Evolutionary conservation across 2,329 filamentous ascomycete genomes (phyloP).

Genomic region (Lasiodiplodia hormozganensis): DNA sequence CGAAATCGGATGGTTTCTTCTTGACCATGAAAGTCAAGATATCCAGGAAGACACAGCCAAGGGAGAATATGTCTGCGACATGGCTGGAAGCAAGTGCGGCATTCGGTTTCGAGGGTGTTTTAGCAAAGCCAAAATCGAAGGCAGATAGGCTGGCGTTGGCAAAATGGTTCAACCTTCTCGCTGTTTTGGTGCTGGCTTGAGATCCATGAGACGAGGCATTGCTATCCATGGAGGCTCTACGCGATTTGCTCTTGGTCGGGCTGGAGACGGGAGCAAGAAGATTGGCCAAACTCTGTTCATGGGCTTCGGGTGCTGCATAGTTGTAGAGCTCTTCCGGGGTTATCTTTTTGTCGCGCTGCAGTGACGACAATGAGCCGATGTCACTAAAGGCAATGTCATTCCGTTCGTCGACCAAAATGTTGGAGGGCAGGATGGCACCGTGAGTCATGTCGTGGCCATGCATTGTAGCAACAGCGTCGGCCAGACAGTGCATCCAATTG

Average conservation of each 20-base stretch:
- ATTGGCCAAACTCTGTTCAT: slow-evolving; percentile 39
- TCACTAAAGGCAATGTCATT: slow-evolving; percentile 74
- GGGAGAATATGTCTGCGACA: slow-evolving; percentile 72
- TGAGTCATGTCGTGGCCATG: slow-evolving; percentile 71
- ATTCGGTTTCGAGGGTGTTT: slow-evolving; percentile 39
- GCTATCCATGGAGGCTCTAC: slow-evolving; percentile 43
- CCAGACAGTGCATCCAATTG: slow-evolving; percentile 78
- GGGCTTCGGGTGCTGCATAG: slow-evolving; percentile 72
- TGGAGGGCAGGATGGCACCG: slow-evolving; percentile 73
- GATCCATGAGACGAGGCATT: slow-evolving; percentile 45
- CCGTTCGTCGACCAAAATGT: slow-evolving; percentile 69
- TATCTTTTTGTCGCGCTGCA: slow-evolving; percentile 59
- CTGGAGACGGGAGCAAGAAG: slow-evolving; percentile 32
- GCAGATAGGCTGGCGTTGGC: slow-evolving; percentile 33
- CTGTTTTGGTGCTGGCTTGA: slow-evolving; percentile 39
- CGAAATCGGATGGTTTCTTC: slow-evolving; percentile 69
- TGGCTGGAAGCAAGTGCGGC: slow-evolving; percentile 43
- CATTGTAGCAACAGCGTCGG: slow-evolving; percentile 71
- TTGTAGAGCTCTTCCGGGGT: slow-evolving; percentile 75
- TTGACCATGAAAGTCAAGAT: slow-evolving; percentile 73
- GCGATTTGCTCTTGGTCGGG: slow-evolving; percentile 24
- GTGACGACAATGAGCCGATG: slow-evolving; percentile 55
- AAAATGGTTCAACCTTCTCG: slow-evolving; percentile 1
- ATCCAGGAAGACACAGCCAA: slow-evolving; percentile 76
- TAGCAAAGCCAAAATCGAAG: slow-evolving; percentile 47